These are phyloP conservation scores for Plantago lanceolata DNA, from an alignment of 305 asterid species.

Conservation along the genomic window DNA sequence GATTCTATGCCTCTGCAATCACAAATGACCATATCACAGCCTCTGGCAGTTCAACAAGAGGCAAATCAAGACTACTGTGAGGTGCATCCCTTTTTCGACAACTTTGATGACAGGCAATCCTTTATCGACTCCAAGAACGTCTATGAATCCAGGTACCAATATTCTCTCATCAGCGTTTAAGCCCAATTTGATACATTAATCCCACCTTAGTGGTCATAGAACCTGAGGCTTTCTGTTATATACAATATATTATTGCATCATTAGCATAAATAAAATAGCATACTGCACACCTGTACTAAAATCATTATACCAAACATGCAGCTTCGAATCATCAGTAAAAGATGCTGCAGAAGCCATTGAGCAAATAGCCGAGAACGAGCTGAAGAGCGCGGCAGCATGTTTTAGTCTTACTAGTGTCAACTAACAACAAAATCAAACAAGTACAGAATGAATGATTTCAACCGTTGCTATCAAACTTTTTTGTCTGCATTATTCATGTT, in stretches of 20 bases:
- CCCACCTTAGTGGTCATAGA: neutral
- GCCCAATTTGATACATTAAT: neutral
- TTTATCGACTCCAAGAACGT: slow-evolving; percentile 60
- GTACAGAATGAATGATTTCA: slow-evolving; percentile 25
- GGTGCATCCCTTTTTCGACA: slow-evolving; percentile 57
- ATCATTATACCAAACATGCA: slow-evolving; percentile 30
- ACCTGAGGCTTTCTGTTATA: neutral
- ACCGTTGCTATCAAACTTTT: slow-evolving; percentile 19
- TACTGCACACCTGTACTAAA: neutral
- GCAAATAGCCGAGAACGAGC: slow-evolving; percentile 63
- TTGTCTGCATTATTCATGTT: neutral
- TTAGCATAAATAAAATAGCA: neutral
- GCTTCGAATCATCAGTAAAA: slow-evolving; percentile 64
- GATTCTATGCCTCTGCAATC: slow-evolving; percentile 36
- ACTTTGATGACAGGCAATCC: slow-evolving; percentile 66
- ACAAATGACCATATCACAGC: slow-evolving; percentile 36
- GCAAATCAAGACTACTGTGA: slow-evolving; percentile 50
- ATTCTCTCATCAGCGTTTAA: neutral
- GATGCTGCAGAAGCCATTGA: slow-evolving; percentile 53
- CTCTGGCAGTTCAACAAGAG: slow-evolving; percentile 37
- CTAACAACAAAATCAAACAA: slow-evolving; percentile 24
- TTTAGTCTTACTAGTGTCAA: slow-evolving; percentile 76
- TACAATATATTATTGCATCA: neutral
- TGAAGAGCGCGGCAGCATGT: slow-evolving; percentile 73
- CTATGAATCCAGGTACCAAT: slow-evolving; percentile 60